Conservation (phyloP, 2,329 filamentous ascomycete species). For the Ascochyta fabae region DNA sequence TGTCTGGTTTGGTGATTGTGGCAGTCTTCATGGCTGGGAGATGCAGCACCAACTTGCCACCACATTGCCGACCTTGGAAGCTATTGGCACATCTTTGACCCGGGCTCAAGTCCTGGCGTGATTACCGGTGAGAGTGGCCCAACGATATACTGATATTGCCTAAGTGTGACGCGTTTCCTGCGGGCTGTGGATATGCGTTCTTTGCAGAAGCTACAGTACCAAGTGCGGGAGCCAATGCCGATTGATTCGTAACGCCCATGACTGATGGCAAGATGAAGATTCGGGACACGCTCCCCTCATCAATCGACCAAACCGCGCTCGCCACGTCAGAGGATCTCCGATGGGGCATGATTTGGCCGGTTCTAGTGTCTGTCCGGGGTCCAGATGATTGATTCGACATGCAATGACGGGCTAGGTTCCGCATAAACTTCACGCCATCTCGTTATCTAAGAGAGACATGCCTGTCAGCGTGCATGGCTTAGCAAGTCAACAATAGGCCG, state of each 20-base stretch:
- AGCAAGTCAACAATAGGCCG: conserved; percentile 50
- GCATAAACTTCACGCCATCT: conserved; percentile 53
- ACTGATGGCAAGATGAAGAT: conserved; percentile 49
- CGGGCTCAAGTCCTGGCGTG: conserved; percentile 37
- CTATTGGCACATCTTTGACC: conserved; percentile 25
- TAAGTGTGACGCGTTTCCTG: conserved; percentile 44
- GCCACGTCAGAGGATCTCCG: conserved; percentile 62
- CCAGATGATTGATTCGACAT: conserved; percentile 54
- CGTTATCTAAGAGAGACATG: conserved; percentile 51
- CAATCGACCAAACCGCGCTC: conserved; percentile 53
- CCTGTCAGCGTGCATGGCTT: conserved; percentile 52
- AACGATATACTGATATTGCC: conserved; percentile 38
- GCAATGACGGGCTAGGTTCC: conserved; percentile 52
- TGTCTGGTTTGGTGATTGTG: conserved; percentile 37
- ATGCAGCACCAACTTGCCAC: conserved; percentile 45
- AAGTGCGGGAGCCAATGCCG: conserved; percentile 36
- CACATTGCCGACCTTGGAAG: conserved; percentile 29
- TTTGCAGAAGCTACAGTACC: conserved; percentile 37
- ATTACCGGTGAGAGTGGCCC: conserved; percentile 45
- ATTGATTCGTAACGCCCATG: conserved; percentile 44
- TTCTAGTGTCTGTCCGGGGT: conserved; percentile 53
- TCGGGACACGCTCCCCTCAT: conserved; percentile 46
- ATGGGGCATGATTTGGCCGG: conserved; percentile 55
- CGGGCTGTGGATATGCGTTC: conserved; percentile 38
- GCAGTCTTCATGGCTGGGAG: conserved; percentile 23